Conservation (phyloP, 495 filamentous ascomycete species). For the Xylaria telfairii region DNA sequence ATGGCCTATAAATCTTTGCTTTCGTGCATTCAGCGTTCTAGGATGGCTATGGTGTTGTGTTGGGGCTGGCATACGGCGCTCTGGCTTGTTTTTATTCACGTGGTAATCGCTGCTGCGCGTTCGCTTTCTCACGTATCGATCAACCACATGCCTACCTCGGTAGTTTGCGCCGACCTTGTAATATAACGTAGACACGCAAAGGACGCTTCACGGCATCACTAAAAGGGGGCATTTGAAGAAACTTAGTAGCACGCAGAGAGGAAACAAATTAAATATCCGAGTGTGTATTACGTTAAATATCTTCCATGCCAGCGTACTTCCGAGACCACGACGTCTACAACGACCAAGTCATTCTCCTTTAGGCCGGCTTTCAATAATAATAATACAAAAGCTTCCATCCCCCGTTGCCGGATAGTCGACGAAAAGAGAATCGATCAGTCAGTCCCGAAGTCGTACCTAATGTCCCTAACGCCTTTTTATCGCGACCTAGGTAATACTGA, state of each 20-base stretch:
- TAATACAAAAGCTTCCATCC: neutral
- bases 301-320: neutral
- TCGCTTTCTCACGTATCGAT: slow-evolving; percentile 13
- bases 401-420: neutral
- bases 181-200: slow-evolving; percentile 6
- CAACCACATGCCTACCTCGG: neutral
- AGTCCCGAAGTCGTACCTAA: neutral
- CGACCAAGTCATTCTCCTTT: neutral
- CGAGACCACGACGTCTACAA: neutral
- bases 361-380: neutral
- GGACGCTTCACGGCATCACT: slow-evolving; percentile 11
- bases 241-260: neutral
- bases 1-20: neutral
- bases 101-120: neutral
- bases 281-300: neutral
- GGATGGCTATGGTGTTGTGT: slow-evolving; percentile 10
- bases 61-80: slow-evolving; percentile 6
- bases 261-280: neutral
- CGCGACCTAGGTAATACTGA: neutral
- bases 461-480: slow-evolving; percentile 17
- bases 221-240: neutral
- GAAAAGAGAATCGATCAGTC: neutral
- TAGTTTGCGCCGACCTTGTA: neutral
- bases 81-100: neutral
- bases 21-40: slow-evolving; percentile 10